These are phyloP conservation scores for Naumovozyma dairenensis DNA, from an alignment of 805 yeast species.

Conservation along the genomic window DNA sequence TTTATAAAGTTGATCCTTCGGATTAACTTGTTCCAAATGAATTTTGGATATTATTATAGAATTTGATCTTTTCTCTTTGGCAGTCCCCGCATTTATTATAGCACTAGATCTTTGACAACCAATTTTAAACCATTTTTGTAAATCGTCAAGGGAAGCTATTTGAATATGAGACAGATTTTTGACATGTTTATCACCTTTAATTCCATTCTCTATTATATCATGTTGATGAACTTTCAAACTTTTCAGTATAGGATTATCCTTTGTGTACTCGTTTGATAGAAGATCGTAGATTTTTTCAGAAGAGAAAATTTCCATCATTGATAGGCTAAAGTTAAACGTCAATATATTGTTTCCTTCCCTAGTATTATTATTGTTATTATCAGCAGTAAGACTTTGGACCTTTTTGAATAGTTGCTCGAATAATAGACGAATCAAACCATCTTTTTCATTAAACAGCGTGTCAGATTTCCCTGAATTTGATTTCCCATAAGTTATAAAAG, in stretches of 20 bases:
- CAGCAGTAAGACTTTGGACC: constrained; percentile 23
- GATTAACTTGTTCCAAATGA: constrained; percentile 50
- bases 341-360: too few relatives aligned
- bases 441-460: constrained; percentile 59
- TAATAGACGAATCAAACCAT: constrained; percentile 67
- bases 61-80: constrained; percentile 48
- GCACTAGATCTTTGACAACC: too few relatives aligned
- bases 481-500: constrained; percentile 73
- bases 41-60: constrained; percentile 75
- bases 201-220: too few relatives aligned
- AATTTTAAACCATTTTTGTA: too few relatives aligned
- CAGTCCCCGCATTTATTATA: constrained; percentile 1
- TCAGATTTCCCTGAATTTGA: constrained; percentile 70
- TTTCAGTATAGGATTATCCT: too few relatives aligned
- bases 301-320: constrained; percentile 74
- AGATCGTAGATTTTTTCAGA: constrained; percentile 70
- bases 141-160: too few relatives aligned
- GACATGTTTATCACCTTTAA: too few relatives aligned
- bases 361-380: too few relatives aligned
- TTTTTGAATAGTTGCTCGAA: too few relatives aligned
- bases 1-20: constrained; percentile 26
- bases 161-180: too few relatives aligned
- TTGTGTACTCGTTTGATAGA: too few relatives aligned
- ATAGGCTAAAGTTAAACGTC: constrained; percentile 58
- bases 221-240: too few relatives aligned